phyloP scores from a whole-genome alignment of 345 rosid species.

The Eucalyptus cloeziana region DNA sequence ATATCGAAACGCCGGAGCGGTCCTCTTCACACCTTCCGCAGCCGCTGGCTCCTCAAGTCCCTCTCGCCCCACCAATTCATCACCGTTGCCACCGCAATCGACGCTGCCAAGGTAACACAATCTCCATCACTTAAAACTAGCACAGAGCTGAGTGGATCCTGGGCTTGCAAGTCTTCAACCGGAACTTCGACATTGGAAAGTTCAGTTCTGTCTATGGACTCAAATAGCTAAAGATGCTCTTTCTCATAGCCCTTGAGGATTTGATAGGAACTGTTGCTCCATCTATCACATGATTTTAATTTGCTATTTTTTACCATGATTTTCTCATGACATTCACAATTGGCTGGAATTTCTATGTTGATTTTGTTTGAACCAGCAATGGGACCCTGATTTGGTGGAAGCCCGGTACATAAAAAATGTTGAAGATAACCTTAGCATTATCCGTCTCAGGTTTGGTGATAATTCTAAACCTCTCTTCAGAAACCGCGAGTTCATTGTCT shows the following conservation, averaged over 20 bases:
- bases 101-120: constrained; percentile 53
- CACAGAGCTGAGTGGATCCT: neutral
- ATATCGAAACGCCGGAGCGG: constrained; percentile 58
- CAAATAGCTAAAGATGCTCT: neutral
- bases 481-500: constrained; percentile 75
- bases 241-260: neutral
- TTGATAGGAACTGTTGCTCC: neutral
- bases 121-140: neutral
- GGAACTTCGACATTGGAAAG: neutral
- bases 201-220: neutral
- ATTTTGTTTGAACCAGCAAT: constrained; percentile 32
- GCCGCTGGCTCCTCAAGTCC: constrained; percentile 60
- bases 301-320: neutral
- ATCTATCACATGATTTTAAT: neutral
- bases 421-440: constrained; percentile 65
- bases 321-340: neutral
- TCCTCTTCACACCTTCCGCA: constrained; percentile 51
- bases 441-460: constrained; percentile 55
- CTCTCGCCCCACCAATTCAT: constrained; percentile 62
- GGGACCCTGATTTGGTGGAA: constrained; percentile 79
- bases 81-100: constrained; percentile 66
- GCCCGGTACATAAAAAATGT: constrained; percentile 52
- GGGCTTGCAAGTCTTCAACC: neutral
- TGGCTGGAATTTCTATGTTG: neutral
- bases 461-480: constrained; percentile 61